Conservation (phyloP, 129 eudicot genomes). For the Cynara cardunculus region DNA sequence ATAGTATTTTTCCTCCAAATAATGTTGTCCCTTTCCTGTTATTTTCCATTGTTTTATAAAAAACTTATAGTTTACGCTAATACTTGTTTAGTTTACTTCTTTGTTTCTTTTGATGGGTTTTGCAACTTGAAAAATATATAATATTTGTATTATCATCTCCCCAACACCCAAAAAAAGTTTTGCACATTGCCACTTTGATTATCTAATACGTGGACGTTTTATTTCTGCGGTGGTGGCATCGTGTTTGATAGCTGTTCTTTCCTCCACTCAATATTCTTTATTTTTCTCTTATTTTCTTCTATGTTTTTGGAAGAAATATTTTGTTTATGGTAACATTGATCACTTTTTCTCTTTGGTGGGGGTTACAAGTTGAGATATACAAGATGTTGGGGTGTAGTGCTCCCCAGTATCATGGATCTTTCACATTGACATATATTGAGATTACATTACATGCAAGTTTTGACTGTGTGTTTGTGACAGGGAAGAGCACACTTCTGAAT, state of each 20-base stretch:
- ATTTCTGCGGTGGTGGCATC: neutral
- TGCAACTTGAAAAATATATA: neutral
- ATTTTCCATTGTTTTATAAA: neutral
- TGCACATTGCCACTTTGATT: neutral
- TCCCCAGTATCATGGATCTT: neutral
- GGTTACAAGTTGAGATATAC: neutral
- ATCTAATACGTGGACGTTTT: neutral
- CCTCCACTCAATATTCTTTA: neutral
- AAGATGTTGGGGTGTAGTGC: neutral
- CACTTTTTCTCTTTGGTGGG: neutral
- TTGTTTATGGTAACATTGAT: neutral
- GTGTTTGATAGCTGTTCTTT: neutral
- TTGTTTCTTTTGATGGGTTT: neutral
- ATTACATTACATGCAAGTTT: conserved; percentile 15
- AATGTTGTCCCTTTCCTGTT: neutral
- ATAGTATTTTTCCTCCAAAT: neutral
- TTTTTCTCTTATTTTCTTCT: neutral
- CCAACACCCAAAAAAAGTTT: neutral
- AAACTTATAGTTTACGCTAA: neutral
- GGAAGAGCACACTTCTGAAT: conserved; percentile 94
- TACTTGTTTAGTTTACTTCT: neutral
- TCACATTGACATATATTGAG: neutral
- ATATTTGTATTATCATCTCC: neutral
- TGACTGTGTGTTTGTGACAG: conserved; percentile 38
- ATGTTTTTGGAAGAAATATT: neutral